Evolutionary conservation across 768 basidiomycete species (phyloP).

Genomic region (Podaxis sp.): DNA sequence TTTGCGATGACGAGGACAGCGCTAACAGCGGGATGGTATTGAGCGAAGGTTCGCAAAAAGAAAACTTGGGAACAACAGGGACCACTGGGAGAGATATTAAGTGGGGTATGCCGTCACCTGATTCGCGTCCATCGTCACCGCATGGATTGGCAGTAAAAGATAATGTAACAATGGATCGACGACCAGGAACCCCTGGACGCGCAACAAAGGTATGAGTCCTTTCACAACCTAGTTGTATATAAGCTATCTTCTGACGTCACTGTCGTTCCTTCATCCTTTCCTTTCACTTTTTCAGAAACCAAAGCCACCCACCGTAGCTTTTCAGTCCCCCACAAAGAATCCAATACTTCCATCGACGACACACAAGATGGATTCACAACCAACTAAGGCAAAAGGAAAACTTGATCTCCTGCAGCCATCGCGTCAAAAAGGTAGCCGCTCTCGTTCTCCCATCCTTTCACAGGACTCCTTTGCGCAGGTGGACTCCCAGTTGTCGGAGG

Average conservation of each 20-base stretch:
- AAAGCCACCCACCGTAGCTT: conserved; percentile 19
- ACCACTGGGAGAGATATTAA: conserved; percentile 8
- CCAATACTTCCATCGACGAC: neutral
- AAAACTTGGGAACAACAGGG: conserved; percentile 36
- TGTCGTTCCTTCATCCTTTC: neutral
- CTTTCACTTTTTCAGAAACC: conserved; percentile 18
- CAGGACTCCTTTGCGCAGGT: conserved; percentile 66
- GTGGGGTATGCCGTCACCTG: conserved; percentile 19
- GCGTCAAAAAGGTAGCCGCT: neutral
- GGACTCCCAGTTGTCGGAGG: conserved; percentile 46
- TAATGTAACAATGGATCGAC: conserved; percentile 6
- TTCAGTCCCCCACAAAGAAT: conserved; percentile 22
- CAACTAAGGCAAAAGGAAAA: conserved; percentile 15
- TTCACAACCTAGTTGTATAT: neutral
- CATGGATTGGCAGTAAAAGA: conserved; percentile 12
- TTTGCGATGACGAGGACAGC: conserved; percentile 31
- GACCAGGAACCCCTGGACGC: conserved; percentile 21
- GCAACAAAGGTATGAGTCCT: conserved; percentile 2
- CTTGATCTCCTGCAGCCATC: conserved; percentile 16
- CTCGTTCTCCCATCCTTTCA: conserved; percentile 32
- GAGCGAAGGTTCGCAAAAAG: conserved; percentile 52
- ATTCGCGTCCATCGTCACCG: conserved; percentile 24
- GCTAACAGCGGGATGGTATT: conserved; percentile 13
- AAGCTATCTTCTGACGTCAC: conserved; percentile 2
- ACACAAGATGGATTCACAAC: neutral